A percentile compares a stretch with the other conserved stretches of the same genome.
Evolutionary conservation across 2,329 filamentous ascomycete species (phyloP).

Genomic region (Beauveria brongniartii): DNA sequence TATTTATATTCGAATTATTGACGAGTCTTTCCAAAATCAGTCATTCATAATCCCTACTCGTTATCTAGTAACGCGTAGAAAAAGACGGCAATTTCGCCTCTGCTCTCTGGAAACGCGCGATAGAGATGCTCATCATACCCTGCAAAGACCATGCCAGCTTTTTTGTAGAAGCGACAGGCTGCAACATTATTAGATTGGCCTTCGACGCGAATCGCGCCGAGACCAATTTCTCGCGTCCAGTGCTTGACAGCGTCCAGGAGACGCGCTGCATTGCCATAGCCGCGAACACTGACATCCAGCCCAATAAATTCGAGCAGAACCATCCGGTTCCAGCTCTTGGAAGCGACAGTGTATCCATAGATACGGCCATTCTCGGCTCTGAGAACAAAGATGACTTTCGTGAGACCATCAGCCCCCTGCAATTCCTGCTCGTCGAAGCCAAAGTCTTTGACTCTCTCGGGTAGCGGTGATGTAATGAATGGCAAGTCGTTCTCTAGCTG

Average conservation of each 20-base stretch:
- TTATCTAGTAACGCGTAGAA: conserved; percentile 13
- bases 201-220: conserved; percentile 12
- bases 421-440: conserved; percentile 9
- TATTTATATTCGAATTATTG: neutral
- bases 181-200: conserved; percentile 14
- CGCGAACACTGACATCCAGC: conserved; percentile 12
- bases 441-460: conserved; percentile 5
- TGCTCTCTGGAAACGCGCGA: conserved; percentile 8
- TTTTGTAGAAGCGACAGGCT: conserved; percentile 15
- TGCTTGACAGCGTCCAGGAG: conserved; percentile 12
- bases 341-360: conserved; percentile 12
- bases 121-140: conserved; percentile 16
- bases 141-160: conserved; percentile 13
- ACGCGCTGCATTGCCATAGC: conserved; percentile 10
- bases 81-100: conserved; percentile 13
- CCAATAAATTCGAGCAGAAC: conserved; percentile 13
- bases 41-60: neutral
- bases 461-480: conserved; percentile 2
- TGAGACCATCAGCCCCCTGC: neutral
- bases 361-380: neutral
- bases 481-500: conserved; percentile 8
- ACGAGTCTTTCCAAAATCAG: neutral
- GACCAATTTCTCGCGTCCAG: conserved; percentile 14
- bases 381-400: conserved; percentile 6
- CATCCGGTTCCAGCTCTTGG: conserved; percentile 16